Evolutionary conservation across 257 asterid genomes (phyloP).

Genomic region (Jaltomata sinuosa): DNA sequence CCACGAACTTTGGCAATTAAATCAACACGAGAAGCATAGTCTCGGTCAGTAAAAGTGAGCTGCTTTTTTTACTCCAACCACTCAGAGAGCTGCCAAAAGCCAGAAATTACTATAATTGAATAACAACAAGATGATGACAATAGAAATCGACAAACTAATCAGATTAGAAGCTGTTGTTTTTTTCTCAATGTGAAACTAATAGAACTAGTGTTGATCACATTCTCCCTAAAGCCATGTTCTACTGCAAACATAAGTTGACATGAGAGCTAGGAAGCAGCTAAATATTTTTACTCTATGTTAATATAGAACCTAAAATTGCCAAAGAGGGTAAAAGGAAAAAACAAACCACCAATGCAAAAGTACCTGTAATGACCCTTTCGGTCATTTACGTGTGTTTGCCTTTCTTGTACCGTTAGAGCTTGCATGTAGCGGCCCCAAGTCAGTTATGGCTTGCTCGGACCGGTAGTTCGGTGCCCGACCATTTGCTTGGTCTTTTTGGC

Average conservation of each 20-base stretch:
- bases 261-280: background rate
- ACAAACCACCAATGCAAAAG: background rate
- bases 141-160: background rate
- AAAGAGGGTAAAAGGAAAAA: background rate
- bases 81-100: slow-evolving; percentile 54
- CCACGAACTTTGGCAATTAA: slow-evolving; percentile 66
- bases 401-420: no score
- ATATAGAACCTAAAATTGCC: background rate
- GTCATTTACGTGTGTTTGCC: no score
- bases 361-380: no score
- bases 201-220: background rate
- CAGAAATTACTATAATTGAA: background rate
- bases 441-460: no score
- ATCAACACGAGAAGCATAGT: slow-evolving; percentile 52
- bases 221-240: background rate
- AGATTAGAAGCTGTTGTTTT: background rate
- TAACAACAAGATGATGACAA: background rate
- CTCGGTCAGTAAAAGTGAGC: slow-evolving; percentile 33
- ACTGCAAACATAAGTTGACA: background rate
- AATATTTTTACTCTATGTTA: background rate
- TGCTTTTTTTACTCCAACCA: slow-evolving; percentile 46
- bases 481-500: no score
- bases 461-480: no score
- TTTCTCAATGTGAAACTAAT: background rate
- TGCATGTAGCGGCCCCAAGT: no score